Conservation (phyloP, 768 basidiomycete species). For the Boletus sensibilis region DNA sequence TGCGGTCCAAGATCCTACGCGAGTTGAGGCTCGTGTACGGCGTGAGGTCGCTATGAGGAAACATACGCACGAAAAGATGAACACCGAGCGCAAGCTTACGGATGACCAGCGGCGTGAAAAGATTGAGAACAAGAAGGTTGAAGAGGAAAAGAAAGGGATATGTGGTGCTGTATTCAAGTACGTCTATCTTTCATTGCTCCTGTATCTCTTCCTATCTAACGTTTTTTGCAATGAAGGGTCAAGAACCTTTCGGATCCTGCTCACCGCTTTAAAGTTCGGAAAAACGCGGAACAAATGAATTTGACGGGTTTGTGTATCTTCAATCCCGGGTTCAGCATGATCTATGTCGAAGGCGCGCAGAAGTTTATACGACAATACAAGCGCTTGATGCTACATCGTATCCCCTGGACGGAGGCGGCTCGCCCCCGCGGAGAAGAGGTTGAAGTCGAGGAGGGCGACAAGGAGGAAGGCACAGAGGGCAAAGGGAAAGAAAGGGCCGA, state of each 20-base stretch:
- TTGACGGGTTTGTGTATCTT: conserved; percentile 90
- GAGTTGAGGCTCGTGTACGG: conserved; percentile 93
- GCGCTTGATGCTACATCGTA: conserved; percentile 79
- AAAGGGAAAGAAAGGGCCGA: conserved; percentile 35
- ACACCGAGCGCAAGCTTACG: conserved; percentile 86
- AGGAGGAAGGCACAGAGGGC: conserved; percentile 37
- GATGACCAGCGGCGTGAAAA: conserved; percentile 90
- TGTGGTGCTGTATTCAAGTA: conserved; percentile 90
- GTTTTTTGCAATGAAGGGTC: conserved; percentile 49
- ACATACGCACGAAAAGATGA: conserved; percentile 90
- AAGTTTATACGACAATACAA: conserved; percentile 88
- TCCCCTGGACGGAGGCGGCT: conserved; percentile 92
- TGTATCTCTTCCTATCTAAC: neutral
- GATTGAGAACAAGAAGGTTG: conserved; percentile 77
- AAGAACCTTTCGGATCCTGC: conserved; percentile 86
- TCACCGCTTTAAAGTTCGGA: conserved; percentile 94
- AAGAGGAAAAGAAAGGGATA: conserved; percentile 84
- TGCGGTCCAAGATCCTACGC: conserved; percentile 95
- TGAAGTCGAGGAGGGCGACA: conserved; percentile 56
- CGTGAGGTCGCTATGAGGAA: conserved; percentile 90
- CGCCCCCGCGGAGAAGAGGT: conserved; percentile 77
- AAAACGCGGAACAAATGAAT: conserved; percentile 90
- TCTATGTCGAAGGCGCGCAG: conserved; percentile 89
- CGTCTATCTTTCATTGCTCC: conserved; percentile 31
- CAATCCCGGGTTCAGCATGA: conserved; percentile 84